Evolutionary conservation across 2,329 filamentous ascomycete species (phyloP), one percentile per base, ranked within the genome.

Genomic region (Arthrobotrys entomopaga): DNA sequence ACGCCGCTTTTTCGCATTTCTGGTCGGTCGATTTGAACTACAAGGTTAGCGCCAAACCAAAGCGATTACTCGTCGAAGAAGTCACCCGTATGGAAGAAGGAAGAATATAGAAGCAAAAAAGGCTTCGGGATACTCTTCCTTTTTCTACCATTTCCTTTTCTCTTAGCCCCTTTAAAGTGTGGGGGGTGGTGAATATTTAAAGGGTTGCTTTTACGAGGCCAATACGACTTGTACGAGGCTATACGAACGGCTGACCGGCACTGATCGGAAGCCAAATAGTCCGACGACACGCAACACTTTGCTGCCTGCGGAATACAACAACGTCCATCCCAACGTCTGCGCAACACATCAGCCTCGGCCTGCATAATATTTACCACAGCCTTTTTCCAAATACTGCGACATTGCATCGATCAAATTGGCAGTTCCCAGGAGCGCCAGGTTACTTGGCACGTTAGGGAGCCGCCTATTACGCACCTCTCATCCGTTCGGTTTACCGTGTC

Each of bases 1-100:
- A 91, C 76, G 90, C 90, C 1, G 86, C 90, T 76, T 81, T 91
- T 64, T 87, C 85, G 79, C 90, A 92, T 79, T 87, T 91, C 79
- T 91, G 88, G 86, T 90, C 88, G 0, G 82, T 89, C 38, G 84
- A 90, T 65, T 80, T 92, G 77, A 87, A 89, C 10, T 92, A 92
- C 81, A 86, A 87, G 0, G 89, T 92, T 78, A 91, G 88, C 82
- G 87, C 88, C 81, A 92, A 91, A 86, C 87, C 78, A 86, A 73
- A 66, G 50, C 56, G 69, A 34, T 16, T 54, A 24, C 22, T 66
- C 6, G 50, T 73, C 24, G 61, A 73, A 61, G 61, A 66, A 19
- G 57, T 66, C 29, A 42, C 63, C 63, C 61, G 69, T 19, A 61
- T 73, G 61, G 69, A 73, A 52, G 69, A 73, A 29, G 60, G 60